Evolutionary conservation across 108 stramenopile genomes (phyloP).

Genomic region (Pseudonitzschia pungens): DNA sequence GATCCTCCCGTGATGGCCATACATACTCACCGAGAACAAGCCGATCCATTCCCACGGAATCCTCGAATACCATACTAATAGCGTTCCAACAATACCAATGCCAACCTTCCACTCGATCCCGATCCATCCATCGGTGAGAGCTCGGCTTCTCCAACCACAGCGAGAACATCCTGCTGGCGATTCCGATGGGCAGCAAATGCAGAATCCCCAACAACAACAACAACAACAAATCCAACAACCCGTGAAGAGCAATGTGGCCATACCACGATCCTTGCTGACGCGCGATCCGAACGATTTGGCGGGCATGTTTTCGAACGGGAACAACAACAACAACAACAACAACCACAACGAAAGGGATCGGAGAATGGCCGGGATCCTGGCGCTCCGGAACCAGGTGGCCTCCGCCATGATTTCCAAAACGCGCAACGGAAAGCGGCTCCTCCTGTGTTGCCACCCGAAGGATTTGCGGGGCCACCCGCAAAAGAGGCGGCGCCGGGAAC

Average conservation of each 20-base stretch:
- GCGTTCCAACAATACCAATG: slow-evolving; percentile 14
- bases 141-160: slow-evolving; percentile 17
- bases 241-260: slow-evolving; percentile 2
- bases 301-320: slow-evolving; percentile 1
- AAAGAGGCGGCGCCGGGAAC: not conserved
- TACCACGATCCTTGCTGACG: slow-evolving; percentile 11
- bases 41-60: too few species aligned
- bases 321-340: too few species aligned
- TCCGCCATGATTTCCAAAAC: slow-evolving; percentile 6
- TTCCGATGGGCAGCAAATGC: not conserved
- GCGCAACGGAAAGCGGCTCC: slow-evolving; percentile 14
- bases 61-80: too few species aligned
- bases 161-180: not conserved
- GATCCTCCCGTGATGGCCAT: too few species aligned
- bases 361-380: not conserved
- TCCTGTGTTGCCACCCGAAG: too few species aligned
- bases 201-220: not conserved
- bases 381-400: slow-evolving; percentile 6
- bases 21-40: too few species aligned
- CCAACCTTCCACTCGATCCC: slow-evolving; percentile 45
- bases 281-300: slow-evolving; percentile 17
- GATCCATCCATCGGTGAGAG: slow-evolving; percentile 26
- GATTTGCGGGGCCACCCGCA: not conserved
- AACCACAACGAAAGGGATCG: too few species aligned
- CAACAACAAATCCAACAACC: slow-evolving; percentile 8